Evolutionary conservation across 306 rosid genomes (phyloP).

Genomic region (Vigna angularis): DNA sequence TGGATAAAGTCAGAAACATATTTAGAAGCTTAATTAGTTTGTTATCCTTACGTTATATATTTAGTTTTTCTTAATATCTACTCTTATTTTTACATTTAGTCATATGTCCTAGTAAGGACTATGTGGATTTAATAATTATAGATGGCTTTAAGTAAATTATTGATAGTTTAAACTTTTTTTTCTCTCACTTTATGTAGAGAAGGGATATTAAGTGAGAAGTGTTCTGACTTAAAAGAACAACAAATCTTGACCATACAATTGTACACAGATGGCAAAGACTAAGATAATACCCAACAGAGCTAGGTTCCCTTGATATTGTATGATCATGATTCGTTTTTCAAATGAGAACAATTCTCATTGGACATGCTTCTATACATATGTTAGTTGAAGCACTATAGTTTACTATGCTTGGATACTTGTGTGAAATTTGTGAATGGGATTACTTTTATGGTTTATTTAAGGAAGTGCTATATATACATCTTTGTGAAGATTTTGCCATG

Average conservation of each 20-base stretch:
- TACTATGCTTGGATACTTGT: constrained; percentile 11
- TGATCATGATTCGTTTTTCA: not conserved
- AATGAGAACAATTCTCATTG: not conserved
- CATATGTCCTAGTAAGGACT: constrained; percentile 14
- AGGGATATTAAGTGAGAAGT: not conserved
- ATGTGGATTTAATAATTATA: constrained; percentile 22
- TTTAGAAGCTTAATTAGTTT: constrained; percentile 2
- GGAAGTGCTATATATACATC: constrained; percentile 1
- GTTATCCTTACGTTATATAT: constrained; percentile 26
- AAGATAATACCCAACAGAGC: not conserved
- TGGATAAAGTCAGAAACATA: constrained; percentile 18
- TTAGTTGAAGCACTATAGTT: constrained; percentile 4
- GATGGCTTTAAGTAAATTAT: not conserved
- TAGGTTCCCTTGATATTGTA: not conserved
- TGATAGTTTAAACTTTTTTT: not conserved
- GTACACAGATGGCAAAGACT: not conserved
- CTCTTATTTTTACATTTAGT: constrained; percentile 25
- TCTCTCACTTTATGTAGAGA: not conserved
- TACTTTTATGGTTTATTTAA: constrained; percentile 13
- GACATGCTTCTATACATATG: not conserved
- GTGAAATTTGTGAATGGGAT: constrained; percentile 10
- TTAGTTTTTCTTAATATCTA: constrained; percentile 4
- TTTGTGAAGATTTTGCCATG: constrained; percentile 26
- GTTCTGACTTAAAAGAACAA: not conserved
- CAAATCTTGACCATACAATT: not conserved